A percentile compares a stretch with the other conserved stretches of the same genome.
Conservation (phyloP, 495 filamentous ascomycete genomes). For the Rhizodiscina lignyota region DNA sequence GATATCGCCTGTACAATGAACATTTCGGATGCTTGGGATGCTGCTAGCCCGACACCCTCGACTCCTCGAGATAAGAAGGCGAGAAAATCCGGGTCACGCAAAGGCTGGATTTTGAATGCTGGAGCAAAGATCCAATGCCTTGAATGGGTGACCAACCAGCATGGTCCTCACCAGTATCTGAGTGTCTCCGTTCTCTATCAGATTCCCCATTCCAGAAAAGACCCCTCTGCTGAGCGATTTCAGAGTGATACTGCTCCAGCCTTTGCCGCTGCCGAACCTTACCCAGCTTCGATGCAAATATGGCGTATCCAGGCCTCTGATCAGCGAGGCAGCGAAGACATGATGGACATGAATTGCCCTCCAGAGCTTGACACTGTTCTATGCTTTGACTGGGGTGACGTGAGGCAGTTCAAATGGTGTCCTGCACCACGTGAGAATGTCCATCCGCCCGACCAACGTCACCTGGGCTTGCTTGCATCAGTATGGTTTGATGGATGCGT, state of each 20-base stretch:
- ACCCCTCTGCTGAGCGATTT: slow-evolving; percentile 4
- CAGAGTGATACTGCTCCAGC: slow-evolving; percentile 23
- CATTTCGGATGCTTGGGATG: slow-evolving; percentile 29
- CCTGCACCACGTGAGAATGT: slow-evolving; percentile 24
- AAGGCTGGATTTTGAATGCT: slow-evolving; percentile 43
- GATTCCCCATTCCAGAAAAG: neutral
- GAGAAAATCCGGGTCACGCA: too few species aligned
- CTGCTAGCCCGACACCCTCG: slow-evolving; percentile 2
- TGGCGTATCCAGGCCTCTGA: slow-evolving; percentile 35
- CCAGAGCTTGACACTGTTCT: slow-evolving; percentile 32
- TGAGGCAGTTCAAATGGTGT: slow-evolving; percentile 47
- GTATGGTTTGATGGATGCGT: slow-evolving; percentile 46
- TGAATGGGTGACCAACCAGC: slow-evolving; percentile 41
- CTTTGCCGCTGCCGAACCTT: slow-evolving; percentile 29
- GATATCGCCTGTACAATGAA: slow-evolving; percentile 23
- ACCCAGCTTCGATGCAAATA: slow-evolving; percentile 37
- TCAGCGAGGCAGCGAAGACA: slow-evolving; percentile 4
- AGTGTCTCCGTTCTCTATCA: slow-evolving; percentile 28
- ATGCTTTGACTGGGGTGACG: slow-evolving; percentile 46
- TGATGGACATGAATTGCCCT: slow-evolving; percentile 23
- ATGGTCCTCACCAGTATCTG: slow-evolving; percentile 35
- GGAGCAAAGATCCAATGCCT: slow-evolving; percentile 33
- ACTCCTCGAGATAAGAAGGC: slow-evolving; percentile 8
- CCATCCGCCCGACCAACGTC: slow-evolving; percentile 19
- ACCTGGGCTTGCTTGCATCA: slow-evolving; percentile 42